These are phyloP conservation scores for Microdochium paspali DNA, from an alignment of 2,329 filamentous ascomycete species.

Conservation along the genomic window DNA sequence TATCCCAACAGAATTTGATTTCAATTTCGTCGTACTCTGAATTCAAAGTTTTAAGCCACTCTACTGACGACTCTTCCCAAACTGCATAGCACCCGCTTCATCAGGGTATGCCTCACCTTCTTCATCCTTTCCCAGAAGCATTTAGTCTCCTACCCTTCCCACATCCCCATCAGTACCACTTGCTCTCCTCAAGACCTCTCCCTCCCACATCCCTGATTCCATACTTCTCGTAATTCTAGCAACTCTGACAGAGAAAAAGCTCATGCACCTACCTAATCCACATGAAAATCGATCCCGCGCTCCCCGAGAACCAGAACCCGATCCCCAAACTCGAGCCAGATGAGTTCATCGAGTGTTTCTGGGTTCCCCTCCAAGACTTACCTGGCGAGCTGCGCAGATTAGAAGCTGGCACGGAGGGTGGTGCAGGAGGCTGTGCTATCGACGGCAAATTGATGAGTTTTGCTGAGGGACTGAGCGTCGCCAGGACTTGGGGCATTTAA, in stretches of 20 bases:
- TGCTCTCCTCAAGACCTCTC: too few relatives aligned
- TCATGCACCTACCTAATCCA: constrained; percentile 25
- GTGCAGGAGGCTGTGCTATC: constrained; percentile 15
- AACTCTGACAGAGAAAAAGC: constrained; percentile 4
- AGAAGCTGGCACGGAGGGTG: constrained; percentile 13
- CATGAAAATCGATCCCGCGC: constrained; percentile 32
- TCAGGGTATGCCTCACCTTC: constrained; percentile 11
- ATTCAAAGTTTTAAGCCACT: too few relatives aligned
- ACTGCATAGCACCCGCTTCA: constrained; percentile 13
- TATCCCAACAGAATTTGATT: too few relatives aligned
- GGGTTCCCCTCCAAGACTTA: constrained; percentile 32
- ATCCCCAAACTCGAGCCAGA: constrained; percentile 37
- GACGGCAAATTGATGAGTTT: constrained; percentile 21
- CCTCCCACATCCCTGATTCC: too few relatives aligned
- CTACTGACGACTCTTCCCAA: too few relatives aligned
- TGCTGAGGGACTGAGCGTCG: constrained; percentile 14
- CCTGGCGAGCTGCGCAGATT: constrained; percentile 32
- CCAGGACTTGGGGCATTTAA: not conserved
- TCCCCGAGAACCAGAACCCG: constrained; percentile 32
- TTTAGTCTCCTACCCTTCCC: not conserved
- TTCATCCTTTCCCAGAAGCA: not conserved
- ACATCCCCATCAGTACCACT: too few relatives aligned
- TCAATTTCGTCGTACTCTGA: too few relatives aligned
- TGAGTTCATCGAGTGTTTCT: constrained; percentile 43
- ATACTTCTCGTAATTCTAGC: too few relatives aligned